Conservation (phyloP, 306 rosid genomes). For the Senna tora region DNA sequence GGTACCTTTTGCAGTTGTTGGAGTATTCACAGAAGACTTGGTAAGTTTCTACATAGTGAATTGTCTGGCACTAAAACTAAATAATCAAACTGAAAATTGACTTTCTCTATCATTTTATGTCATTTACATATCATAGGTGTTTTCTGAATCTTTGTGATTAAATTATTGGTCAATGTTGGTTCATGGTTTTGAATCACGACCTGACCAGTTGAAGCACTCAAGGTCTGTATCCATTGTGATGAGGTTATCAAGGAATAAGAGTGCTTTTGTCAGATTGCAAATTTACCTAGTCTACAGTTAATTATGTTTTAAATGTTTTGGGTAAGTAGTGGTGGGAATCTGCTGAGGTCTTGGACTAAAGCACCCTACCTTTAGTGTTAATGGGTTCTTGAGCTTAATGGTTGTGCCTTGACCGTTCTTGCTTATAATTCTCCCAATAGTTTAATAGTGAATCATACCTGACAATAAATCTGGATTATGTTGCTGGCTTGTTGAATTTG, state of each 20-base stretch:
- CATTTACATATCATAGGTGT: neutral
- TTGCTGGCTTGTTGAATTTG: neutral
- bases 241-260: neutral
- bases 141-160: neutral
- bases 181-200: neutral
- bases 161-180: neutral
- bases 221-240: neutral
- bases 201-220: neutral
- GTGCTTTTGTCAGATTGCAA: neutral
- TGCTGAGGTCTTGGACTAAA: neutral
- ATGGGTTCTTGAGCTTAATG: neutral
- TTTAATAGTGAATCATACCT: neutral
- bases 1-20: constrained; percentile 67
- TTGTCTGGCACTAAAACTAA: neutral
- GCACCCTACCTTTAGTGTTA: neutral
- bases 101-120: neutral
- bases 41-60: constrained; percentile 32
- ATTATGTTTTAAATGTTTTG: no score
- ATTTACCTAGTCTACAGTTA: no score
- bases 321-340: neutral
- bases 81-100: neutral
- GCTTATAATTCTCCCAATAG: neutral
- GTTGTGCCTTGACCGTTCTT: neutral
- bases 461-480: neutral
- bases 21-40: constrained; percentile 58